Conservation (phyloP, 805 yeast species). For the Ogataea henricii region DNA sequence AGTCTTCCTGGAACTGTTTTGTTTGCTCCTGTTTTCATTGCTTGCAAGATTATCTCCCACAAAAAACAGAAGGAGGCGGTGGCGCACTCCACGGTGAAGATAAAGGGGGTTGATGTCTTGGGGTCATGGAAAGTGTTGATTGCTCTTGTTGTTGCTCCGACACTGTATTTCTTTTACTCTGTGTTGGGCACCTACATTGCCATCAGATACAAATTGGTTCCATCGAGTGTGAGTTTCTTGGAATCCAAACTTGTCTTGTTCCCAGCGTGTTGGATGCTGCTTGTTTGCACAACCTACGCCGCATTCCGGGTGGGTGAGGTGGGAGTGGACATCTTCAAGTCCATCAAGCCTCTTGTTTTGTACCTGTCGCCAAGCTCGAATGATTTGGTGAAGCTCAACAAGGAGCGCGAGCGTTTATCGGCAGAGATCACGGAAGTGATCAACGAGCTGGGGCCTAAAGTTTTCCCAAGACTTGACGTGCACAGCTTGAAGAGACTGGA, state of each 20-base stretch:
- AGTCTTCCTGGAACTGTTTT: conserved; percentile 86
- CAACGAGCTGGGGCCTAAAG: conserved; percentile 78
- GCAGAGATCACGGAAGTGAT: conserved; percentile 77
- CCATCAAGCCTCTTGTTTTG: conserved; percentile 73
- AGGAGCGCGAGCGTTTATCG: conserved; percentile 61
- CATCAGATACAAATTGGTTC: conserved; percentile 21
- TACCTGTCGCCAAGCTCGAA: conserved; percentile 55
- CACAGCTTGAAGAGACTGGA: conserved; percentile 22
- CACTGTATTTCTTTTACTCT: conserved; percentile 79
- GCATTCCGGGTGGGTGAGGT: conserved; percentile 90
- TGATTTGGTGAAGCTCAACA: conserved; percentile 56
- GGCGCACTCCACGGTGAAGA: conserved; percentile 83
- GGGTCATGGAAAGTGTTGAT: conserved; percentile 96
- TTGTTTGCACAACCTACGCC: conserved; percentile 78
- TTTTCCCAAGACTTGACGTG: conserved; percentile 73
- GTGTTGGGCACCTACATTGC: conserved; percentile 44
- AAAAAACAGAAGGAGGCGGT: conserved; percentile 77
- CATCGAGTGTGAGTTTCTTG: conserved; percentile 12
- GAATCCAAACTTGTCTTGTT: conserved; percentile 35
- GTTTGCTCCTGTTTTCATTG: conserved; percentile 84
- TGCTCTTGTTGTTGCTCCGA: conserved; percentile 84
- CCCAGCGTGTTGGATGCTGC: conserved; percentile 56
- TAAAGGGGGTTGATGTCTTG: conserved; percentile 87
- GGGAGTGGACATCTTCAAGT: conserved; percentile 87
- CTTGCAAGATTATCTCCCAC: conserved; percentile 69